Conservation (phyloP, 202 grass and related monocot species). For the Eragrostis tef region DNA sequence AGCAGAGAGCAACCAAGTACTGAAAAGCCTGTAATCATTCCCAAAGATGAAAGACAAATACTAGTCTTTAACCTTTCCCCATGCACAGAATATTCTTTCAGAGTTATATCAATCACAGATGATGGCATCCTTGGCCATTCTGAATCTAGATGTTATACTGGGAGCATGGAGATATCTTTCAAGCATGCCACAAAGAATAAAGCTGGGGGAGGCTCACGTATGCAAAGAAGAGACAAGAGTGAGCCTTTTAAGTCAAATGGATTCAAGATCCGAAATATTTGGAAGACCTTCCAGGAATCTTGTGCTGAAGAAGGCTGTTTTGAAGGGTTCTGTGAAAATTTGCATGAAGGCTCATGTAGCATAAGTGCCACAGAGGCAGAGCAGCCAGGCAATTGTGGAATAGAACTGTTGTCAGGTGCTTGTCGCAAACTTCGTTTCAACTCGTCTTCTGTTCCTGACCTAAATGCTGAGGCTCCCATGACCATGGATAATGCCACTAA, state of each 20-base stretch:
- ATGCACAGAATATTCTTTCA: slow-evolving; percentile 94
- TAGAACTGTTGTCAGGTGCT: slow-evolving; percentile 50
- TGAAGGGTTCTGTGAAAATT: slow-evolving; percentile 62
- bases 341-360: slow-evolving; percentile 61
- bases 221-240: slow-evolving; percentile 57
- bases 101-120: slow-evolving; percentile 86
- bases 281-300: slow-evolving; percentile 67
- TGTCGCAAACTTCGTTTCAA: slow-evolving; percentile 83
- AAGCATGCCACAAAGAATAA: slow-evolving; percentile 52
- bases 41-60: slow-evolving; percentile 85
- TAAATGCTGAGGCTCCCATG: slow-evolving; percentile 67
- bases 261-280: slow-evolving; percentile 82
- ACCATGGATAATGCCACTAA: slow-evolving; percentile 58
- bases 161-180: slow-evolving; percentile 66
- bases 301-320: slow-evolving; percentile 72
- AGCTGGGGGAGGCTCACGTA: slow-evolving; percentile 49
- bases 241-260: slow-evolving; percentile 60
- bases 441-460: slow-evolving; percentile 68
- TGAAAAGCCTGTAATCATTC: slow-evolving; percentile 65
- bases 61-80: slow-evolving; percentile 76
- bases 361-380: slow-evolving; percentile 63
- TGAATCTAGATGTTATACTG: slow-evolving; percentile 87
- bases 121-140: slow-evolving; percentile 90
- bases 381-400: slow-evolving; percentile 48
- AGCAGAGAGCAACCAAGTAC: slow-evolving; percentile 62